Base-by-base conservation (phyloP, 1,139 yeast species). In the Waltiozyma solani region DNA sequence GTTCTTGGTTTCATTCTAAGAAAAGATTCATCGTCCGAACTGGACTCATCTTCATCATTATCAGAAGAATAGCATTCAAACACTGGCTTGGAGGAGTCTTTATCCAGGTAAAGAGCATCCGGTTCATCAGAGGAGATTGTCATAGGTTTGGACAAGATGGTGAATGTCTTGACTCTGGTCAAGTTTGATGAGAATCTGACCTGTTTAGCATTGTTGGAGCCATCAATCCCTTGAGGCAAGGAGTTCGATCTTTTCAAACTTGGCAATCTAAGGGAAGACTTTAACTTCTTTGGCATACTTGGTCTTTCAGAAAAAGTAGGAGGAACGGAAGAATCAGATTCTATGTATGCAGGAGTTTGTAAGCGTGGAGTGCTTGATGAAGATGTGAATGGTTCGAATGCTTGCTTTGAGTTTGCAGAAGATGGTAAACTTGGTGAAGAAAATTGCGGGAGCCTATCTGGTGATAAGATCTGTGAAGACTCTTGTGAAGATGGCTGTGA, bases 101-200 rank as follows among this genome's bases (percentile, higher is more conserved):
- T 21, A 21, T 7, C 23, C 2, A 33, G 34, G n/a, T 6, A 25
- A 25, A 25, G 7, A 25, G 15, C 7, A 8, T 25, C 29, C 6
- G 7, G 15, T 25, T 72, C 75, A 26, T 69, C 62, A 11, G 74
- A 73, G 14, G 76, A 71, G 32, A 77, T 75, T 3, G 80, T 76
- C 4, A 66, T 58, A 25, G 84, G 83, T 40, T 62, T 67, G 48
- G 76, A 81, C 43, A 66, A 63, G 52, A 70, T 67, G 44, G 71
- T 66, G 53, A 77, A 77, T 46, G 76, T 74, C 37, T 72, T 67
- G 19, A 74, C 66, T 47, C 73, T 76, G 40, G 60, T 64, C 40
- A 64, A 63, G 34, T 66, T 69, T 18, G 69, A 60, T 5, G 83
- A 81, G 55, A 77, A 77, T 51, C 79, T 75, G n/a, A 77, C 84